Conservation (phyloP, 371 early-diverging fungal species). For the Mucor indicus region DNA sequence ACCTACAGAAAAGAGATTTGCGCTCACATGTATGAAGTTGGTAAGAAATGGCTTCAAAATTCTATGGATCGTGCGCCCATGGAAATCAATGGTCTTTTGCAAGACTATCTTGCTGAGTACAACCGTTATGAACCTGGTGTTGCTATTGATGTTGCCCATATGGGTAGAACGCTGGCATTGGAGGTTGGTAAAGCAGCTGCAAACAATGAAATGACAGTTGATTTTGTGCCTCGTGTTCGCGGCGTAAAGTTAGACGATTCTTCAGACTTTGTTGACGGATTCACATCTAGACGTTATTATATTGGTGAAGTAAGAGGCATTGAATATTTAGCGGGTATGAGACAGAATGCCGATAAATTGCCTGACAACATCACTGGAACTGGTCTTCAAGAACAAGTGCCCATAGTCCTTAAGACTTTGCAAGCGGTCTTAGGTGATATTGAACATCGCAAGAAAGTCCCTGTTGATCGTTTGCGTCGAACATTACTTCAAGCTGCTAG, state of each 20-base stretch:
- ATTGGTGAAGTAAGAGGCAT: conserved; percentile 66
- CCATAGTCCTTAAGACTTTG: conserved; percentile 38
- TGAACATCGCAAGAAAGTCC: conserved; percentile 32
- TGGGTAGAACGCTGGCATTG: conserved; percentile 74
- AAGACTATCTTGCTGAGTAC: conserved; percentile 65
- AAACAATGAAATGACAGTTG: conserved; percentile 43
- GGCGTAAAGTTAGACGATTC: conserved; percentile 50
- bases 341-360: neutral
- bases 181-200: conserved; percentile 64
- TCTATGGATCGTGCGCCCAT: conserved; percentile 48
- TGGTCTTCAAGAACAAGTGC: conserved; percentile 35
- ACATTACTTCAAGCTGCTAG: conserved; percentile 31
- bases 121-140: conserved; percentile 51
- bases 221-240: conserved; percentile 46
- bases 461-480: conserved; percentile 49
- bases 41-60: conserved; percentile 67
- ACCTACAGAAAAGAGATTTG: conserved; percentile 71
- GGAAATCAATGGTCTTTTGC: conserved; percentile 64
- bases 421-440: conserved; percentile 40
- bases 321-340: conserved; percentile 22
- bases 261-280: conserved; percentile 59
- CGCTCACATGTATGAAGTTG: conserved; percentile 57
- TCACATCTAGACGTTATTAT: conserved; percentile 53
- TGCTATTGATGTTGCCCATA: conserved; percentile 53
- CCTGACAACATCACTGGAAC: conserved; percentile 7